Percentiles rank a stretch among this genome's conserved stretches.
phyloP scores from a whole-genome alignment of 768 basidiomycete genomes.

The Tricholoma hemisulphureum region DNA sequence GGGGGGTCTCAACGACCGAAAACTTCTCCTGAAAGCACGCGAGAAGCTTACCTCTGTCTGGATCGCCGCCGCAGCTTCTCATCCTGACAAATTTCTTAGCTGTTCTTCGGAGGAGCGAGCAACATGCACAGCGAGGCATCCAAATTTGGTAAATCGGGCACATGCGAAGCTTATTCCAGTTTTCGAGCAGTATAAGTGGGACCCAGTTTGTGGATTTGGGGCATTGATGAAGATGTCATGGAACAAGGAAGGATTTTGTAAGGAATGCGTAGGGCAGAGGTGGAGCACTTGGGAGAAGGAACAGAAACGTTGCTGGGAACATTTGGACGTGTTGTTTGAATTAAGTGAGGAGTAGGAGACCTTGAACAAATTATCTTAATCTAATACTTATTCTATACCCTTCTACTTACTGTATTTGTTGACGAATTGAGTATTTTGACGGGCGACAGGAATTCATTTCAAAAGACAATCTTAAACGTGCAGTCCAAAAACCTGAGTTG shows the following conservation, averaged over 20 bases:
- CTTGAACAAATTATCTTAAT: not conserved
- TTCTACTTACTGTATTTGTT: too few relatives aligned
- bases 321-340: constrained; percentile 28
- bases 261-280: constrained; percentile 29
- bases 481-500: too few relatives aligned
- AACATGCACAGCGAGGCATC: not conserved
- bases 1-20: constrained; percentile 2
- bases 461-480: too few relatives aligned
- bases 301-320: constrained; percentile 31
- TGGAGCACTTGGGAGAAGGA: constrained; percentile 27
- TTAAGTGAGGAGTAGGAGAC: not conserved
- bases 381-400: too few relatives aligned
- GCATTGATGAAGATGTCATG: constrained; percentile 26
- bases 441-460: too few relatives aligned
- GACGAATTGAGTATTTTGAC: too few relatives aligned
- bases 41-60: constrained; percentile 20
- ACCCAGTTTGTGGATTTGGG: constrained; percentile 36
- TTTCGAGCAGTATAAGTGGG: constrained; percentile 28
- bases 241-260: constrained; percentile 32
- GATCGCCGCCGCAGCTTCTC: constrained; percentile 12
- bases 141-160: not conserved
- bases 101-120: constrained; percentile 6
- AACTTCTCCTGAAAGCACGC: constrained; percentile 14
- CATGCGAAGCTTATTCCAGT: constrained; percentile 21
- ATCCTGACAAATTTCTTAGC: constrained; percentile 4